Base-by-base conservation (phyloP, 106 monocot species). In the Dendrobium catenatum region DNA sequence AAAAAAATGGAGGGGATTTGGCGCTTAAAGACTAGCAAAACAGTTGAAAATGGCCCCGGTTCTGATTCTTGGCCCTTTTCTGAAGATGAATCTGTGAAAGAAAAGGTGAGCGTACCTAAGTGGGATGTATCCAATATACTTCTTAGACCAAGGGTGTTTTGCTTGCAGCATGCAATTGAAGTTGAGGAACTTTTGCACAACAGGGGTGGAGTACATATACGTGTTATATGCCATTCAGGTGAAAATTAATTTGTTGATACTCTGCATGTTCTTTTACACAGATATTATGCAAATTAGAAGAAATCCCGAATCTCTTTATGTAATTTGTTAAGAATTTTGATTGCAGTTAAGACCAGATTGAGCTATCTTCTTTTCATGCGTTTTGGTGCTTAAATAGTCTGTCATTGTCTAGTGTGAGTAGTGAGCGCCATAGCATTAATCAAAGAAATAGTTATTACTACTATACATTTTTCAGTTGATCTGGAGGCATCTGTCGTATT, bases 221-320 rank as follows among this genome's bases (percentile, higher is more conserved):
- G 91, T 6, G 55, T 95, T 67, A 91, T 95, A 77, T 99, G 99
- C 81, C 93, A 99, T 91, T 87, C 95, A 82, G 99, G 99, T 99
- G 64, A 84, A 46, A 59, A 24, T 3, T 77, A 37, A 56, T 59
- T 31, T 48, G 49, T 42, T 51, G 24, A 47, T 76, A 13, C 76
- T 76, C 1, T 15, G 27, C 49, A 27, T 48, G 8, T 49, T 76
- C 3, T 76, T 19, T 76, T 76, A 49, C 27, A 27, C 6, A 49
- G 26, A 46, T 73, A 41, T 74, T 72, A 40, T 74, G 20, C 19
- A 42, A 42, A 44, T n/a, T 74, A 17, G 5, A 13, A 70, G 24
- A 11, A 70, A 15, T 33, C 37, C 37, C 33, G 70, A 70, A 16
- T 70, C 2, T 37, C 70, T 24, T n/a, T 33, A 15, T 70, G 37